These are phyloP conservation scores for Myriosclerotinia duriaeana DNA, from an alignment of 2,329 filamentous ascomycete species.

Conservation along the genomic window DNA sequence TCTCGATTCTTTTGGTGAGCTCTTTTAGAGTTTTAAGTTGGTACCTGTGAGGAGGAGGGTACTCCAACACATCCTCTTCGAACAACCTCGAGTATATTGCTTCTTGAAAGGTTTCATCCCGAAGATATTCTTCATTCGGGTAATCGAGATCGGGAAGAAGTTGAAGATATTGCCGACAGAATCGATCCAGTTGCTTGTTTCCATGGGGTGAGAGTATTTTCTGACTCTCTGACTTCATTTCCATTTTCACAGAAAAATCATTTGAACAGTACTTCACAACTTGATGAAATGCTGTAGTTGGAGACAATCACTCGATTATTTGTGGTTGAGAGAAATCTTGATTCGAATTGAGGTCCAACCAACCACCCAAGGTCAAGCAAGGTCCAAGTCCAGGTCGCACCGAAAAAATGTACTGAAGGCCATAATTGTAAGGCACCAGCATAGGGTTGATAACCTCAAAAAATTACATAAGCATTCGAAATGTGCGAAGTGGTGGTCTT, in stretches of 20 bases:
- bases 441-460: constrained; percentile 29
- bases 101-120: constrained; percentile 61
- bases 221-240: not conserved
- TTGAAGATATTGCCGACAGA: constrained; percentile 78
- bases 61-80: constrained; percentile 52
- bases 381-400: not conserved
- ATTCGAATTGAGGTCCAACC: not conserved
- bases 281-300: constrained; percentile 9
- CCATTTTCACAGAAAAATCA: not conserved
- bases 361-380: not conserved
- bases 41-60: constrained; percentile 67
- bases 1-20: constrained; percentile 68
- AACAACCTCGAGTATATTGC: constrained; percentile 68
- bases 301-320: constrained; percentile 20
- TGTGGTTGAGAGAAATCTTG: not conserved
- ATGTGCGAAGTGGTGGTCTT: not conserved
- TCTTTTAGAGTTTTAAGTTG: constrained; percentile 71
- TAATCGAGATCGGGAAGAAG: constrained; percentile 64
- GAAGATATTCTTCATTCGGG: constrained; percentile 59
- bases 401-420: not conserved
- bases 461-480: too few relatives aligned
- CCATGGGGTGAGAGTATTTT: constrained; percentile 18
- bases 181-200: constrained; percentile 48
- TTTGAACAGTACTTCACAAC: constrained; percentile 6
- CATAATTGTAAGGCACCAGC: constrained; percentile 25